Conservation (phyloP, 2,329 filamentous ascomycete species). For the Claviceps arundinis region DNA sequence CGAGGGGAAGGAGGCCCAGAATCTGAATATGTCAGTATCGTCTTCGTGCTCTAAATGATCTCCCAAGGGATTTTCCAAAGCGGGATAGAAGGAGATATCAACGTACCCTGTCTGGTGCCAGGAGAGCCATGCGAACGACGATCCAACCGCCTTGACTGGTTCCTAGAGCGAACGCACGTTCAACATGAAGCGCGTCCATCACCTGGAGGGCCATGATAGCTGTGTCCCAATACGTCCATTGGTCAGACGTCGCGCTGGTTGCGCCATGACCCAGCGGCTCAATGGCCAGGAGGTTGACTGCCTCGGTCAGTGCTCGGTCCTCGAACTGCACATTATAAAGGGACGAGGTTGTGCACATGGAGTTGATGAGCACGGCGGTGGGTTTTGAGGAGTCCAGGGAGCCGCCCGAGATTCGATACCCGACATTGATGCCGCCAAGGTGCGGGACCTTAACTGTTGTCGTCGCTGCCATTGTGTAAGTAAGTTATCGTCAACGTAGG, state of each 20-base stretch:
- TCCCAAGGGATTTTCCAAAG: neutral
- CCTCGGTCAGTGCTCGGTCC: conserved; percentile 24
- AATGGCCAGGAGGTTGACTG: conserved; percentile 36
- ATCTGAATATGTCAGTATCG: conserved; percentile 21
- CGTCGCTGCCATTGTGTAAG: conserved; percentile 21
- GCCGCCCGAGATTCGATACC: conserved; percentile 28
- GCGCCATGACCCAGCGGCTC: conserved; percentile 40
- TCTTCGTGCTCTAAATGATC: neutral
- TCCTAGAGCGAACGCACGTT: conserved; percentile 35
- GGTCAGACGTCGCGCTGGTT: conserved; percentile 27
- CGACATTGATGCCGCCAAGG: conserved; percentile 32
- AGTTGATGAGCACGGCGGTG: conserved; percentile 37
- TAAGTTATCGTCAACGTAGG: neutral
- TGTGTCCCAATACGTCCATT: conserved; percentile 43
- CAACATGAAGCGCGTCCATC: conserved; percentile 34
- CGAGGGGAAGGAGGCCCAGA: conserved; percentile 32
- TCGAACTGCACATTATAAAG: conserved; percentile 32
- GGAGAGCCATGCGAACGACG: conserved; percentile 34
- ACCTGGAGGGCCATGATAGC: conserved; percentile 42
- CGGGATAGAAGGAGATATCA: neutral
- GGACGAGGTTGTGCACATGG: conserved; percentile 34
- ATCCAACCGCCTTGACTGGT: conserved; percentile 42
- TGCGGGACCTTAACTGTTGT: conserved; percentile 33
- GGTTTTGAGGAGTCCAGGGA: conserved; percentile 35
- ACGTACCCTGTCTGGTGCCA: conserved; percentile 33